These are phyloP conservation scores for Amanita pallidorosea DNA, from an alignment of 768 basidiomycete genomes.

Conservation along the genomic window DNA sequence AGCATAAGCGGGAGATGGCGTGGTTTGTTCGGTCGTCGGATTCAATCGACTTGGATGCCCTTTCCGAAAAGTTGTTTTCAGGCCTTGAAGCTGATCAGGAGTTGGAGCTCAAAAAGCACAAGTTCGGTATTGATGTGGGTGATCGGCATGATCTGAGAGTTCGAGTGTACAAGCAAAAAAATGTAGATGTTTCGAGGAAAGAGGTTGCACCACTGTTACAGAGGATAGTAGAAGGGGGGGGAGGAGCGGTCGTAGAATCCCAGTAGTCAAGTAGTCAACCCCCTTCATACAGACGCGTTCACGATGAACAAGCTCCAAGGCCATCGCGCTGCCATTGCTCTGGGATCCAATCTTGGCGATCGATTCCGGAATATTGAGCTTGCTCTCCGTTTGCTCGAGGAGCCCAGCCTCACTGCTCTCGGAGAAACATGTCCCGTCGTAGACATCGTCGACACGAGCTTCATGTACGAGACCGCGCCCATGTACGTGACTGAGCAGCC, in stretches of 20 bases:
- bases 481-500: constrained; percentile 96
- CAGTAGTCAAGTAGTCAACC: background rate
- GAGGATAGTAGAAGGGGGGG: constrained; percentile 35
- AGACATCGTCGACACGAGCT: constrained; percentile 64
- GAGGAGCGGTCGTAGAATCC: background rate
- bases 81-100: constrained; percentile 48
- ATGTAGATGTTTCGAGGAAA: constrained; percentile 54
- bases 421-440: constrained; percentile 14
- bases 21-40: constrained; percentile 37
- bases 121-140: constrained; percentile 25
- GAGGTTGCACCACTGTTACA: constrained; percentile 57
- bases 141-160: constrained; percentile 23
- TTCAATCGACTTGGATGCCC: constrained; percentile 21
- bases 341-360: constrained; percentile 91
- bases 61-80: constrained; percentile 40
- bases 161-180: constrained; percentile 56
- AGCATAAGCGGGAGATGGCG: constrained; percentile 57
- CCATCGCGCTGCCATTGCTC: constrained; percentile 43
- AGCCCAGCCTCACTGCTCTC: constrained; percentile 15
- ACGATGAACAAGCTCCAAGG: background rate
- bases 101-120: constrained; percentile 41
- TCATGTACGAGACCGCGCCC: constrained; percentile 86
- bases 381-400: constrained; percentile 65
- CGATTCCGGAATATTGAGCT: constrained; percentile 71
- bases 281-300: background rate